Evolutionary conservation across 352 stramenopile genomes (phyloP), one percentile per base, ranked within the genome.

Genomic region (Elongisporangium prolatum): DNA sequence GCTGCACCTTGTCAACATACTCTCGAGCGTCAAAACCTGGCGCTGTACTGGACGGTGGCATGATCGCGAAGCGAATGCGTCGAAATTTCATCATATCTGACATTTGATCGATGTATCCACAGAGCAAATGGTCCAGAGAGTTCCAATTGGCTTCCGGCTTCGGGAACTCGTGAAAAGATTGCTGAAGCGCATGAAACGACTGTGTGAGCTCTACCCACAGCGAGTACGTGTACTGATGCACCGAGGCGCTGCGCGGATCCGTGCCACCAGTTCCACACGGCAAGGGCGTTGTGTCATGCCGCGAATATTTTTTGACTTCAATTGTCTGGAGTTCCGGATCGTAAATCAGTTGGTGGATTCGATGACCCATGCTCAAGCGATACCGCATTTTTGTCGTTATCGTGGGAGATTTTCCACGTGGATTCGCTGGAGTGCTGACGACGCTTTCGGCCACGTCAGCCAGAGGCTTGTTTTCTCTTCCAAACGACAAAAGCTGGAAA

Each of bases 71-170:
- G 4, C 79, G 79, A 60, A 93, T 85, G 17, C 84, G 75, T 1
- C 80, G 71, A 52, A 75, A 91, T 52, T 91, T 91, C 57, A 77
- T 88, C 28, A 60, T 61, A 49, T 93, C 80, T 17, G 72, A 66
- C 80, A 93, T 91, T 14, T 88, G 72, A 34, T 91, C 80, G 21
- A 87, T 69, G 48, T 91, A 93, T 4, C 80, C 84, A 28, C 80
- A 93, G 2, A 93, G 62, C 37, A 93, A 63, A 48, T 91, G 85
- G 47, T 93, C 84, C 9, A 88, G 52, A 1, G 77, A 68, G 57
- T 93, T 93, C 84, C 84, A 93, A 48, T 89, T 91, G 56, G 89
- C 75, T 63, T 93, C 77, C 7, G 78, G 77, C 38, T 80, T 70
- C 10, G 80, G 80, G 50, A 84, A 87, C 50, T 82, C 70, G 47